These are phyloP conservation scores for Herpotrichia juniperi DNA, from an alignment of 2,329 filamentous ascomycete species.

Conservation along the genomic window DNA sequence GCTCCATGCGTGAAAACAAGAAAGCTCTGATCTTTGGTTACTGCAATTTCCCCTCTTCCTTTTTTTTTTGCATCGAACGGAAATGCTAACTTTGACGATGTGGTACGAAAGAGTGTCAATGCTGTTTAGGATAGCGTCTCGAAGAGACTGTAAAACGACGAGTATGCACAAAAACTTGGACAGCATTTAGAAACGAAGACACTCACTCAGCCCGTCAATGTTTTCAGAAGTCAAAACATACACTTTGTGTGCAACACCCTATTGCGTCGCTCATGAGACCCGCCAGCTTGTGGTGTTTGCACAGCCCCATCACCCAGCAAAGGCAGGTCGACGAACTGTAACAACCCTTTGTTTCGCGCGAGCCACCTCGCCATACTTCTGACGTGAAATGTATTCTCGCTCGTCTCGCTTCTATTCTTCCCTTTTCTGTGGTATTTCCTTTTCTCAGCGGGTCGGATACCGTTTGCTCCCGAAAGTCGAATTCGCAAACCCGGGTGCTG, in stretches of 20 bases:
- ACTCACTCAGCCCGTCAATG: too few relatives aligned
- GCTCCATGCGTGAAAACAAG: neutral
- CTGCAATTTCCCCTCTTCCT: neutral
- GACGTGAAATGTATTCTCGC: neutral
- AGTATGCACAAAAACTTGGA: too few relatives aligned
- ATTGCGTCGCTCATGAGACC: too few relatives aligned
- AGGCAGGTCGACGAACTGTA: neutral
- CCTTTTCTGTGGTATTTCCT: neutral
- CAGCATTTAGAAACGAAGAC: too few relatives aligned
- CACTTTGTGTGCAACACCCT: too few relatives aligned
- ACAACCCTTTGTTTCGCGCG: neutral
- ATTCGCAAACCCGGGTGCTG: neutral
- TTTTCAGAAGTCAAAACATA: too few relatives aligned
- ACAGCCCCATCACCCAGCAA: neutral
- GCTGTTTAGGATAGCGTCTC: neutral
- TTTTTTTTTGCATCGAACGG: neutral
- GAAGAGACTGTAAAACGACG: too few relatives aligned
- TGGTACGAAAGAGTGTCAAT: neutral
- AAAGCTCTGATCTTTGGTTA: neutral
- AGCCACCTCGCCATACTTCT: neutral
- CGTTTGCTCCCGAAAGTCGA: constrained; percentile 1
- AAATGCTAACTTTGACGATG: neutral
- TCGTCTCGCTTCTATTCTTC: neutral
- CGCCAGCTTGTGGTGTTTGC: too few relatives aligned
- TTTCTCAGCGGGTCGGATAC: neutral